These are phyloP conservation scores for Trifolium subterraneum DNA, from an alignment of 306 rosid species.

Conservation along the genomic window DNA sequence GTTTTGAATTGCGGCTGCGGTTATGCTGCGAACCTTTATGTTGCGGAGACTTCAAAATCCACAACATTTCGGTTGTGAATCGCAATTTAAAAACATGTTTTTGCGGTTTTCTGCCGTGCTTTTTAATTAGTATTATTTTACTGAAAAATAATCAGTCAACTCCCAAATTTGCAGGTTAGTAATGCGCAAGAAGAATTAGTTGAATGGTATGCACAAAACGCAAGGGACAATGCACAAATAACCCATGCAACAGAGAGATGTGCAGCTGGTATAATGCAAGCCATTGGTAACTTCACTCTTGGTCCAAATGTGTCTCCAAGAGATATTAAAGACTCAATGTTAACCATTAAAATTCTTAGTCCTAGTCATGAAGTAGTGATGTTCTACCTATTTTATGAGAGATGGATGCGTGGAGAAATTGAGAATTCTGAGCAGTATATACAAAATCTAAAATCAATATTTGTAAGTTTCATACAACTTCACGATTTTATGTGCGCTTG, in stretches of 20 bases:
- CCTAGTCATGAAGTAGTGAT: constrained; percentile 68
- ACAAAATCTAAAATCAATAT: constrained; percentile 51
- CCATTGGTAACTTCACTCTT: constrained; percentile 64
- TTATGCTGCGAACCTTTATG: no score
- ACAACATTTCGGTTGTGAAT: no score
- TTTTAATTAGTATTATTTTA: constrained; percentile 29
- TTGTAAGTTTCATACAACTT: constrained; percentile 60
- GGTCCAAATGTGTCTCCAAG: constrained; percentile 82
- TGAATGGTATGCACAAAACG: constrained; percentile 67
- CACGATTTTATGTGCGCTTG: neutral
- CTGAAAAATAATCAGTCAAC: constrained; percentile 7
- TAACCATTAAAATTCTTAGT: constrained; percentile 37
- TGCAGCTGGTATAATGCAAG: constrained; percentile 84
- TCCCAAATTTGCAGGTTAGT: constrained; percentile 57
- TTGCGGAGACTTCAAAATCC: no score
- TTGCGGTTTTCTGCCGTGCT: neutral
- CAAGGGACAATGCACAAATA: constrained; percentile 49
- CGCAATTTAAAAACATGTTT: no score
- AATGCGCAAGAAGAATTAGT: constrained; percentile 80
- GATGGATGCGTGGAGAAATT: constrained; percentile 74
- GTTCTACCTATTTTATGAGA: constrained; percentile 70
- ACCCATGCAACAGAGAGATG: constrained; percentile 76
- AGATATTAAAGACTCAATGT: constrained; percentile 54
- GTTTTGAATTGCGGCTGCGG: neutral
- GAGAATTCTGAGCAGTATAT: constrained; percentile 57